A percentile compares a stretch with the other conserved stretches of the same genome.
Conservation (phyloP, 768 basidiomycete species). For the Amanita rubescens region DNA sequence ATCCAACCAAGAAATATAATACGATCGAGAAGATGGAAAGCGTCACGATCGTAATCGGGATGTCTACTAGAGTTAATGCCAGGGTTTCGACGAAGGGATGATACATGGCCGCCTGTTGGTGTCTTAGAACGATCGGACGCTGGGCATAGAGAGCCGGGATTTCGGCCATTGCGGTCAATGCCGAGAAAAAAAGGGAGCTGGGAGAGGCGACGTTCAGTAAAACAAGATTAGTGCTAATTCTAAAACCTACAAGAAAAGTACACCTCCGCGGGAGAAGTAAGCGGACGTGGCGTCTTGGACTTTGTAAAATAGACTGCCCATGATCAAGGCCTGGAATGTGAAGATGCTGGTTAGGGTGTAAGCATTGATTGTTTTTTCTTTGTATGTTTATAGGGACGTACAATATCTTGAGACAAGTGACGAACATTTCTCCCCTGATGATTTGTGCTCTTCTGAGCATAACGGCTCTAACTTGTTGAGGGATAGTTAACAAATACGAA, state of each 20-base stretch:
- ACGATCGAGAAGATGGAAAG: slow-evolving; percentile 38
- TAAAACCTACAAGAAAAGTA: slow-evolving; percentile 56
- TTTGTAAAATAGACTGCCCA: slow-evolving; percentile 57
- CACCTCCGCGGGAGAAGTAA: slow-evolving; percentile 67
- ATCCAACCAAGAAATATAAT: slow-evolving; percentile 56
- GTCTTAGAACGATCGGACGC: slow-evolving; percentile 52
- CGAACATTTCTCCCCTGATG: slow-evolving; percentile 24
- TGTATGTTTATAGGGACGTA: slow-evolving; percentile 25
- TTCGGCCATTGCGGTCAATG: slow-evolving; percentile 56
- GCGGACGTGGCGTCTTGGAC: slow-evolving; percentile 45
- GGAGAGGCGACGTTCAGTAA: slow-evolving; percentile 10
- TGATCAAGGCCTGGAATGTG: slow-evolving; percentile 30
- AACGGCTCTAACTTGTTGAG: slow-evolving; percentile 34
- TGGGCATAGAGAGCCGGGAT: slow-evolving; percentile 55
- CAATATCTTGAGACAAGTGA: slow-evolving; percentile 22
- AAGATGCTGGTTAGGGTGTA: slow-evolving; percentile 27
- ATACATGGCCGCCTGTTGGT: slow-evolving; percentile 55
- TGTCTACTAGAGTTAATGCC: slow-evolving; percentile 52
- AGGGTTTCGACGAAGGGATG: slow-evolving; percentile 31
- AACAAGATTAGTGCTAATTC: background rate
- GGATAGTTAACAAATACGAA: slow-evolving; percentile 31
- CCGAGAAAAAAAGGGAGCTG: slow-evolving; percentile 51
- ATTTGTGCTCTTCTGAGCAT: slow-evolving; percentile 36
- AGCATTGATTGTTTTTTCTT: background rate
- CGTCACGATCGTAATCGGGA: slow-evolving; percentile 47